Percentiles rank a stretch among this genome's conserved stretches.
phyloP scores from a whole-genome alignment of 2,329 filamentous ascomycete species.

The Myriosclerotinia scirpicola region DNA sequence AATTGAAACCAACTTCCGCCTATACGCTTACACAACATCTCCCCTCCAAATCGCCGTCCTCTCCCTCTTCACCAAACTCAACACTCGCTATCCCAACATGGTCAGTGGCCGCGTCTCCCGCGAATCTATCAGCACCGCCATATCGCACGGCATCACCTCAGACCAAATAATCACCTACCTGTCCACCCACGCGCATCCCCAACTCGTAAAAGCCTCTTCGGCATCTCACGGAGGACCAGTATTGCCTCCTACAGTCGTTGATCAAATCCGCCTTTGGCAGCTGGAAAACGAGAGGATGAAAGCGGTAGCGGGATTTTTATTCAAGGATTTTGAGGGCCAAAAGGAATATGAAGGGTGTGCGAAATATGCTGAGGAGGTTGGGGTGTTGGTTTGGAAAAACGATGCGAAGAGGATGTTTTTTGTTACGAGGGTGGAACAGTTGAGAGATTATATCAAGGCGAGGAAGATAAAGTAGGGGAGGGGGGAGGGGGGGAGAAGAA shows the following conservation, averaged over 20 bases:
- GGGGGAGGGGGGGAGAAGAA: background rate
- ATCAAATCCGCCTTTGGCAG: conserved; percentile 97
- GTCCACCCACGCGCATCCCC: conserved; percentile 87
- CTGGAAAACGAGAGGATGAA: conserved; percentile 95
- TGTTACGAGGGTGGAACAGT: conserved; percentile 85
- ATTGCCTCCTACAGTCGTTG: conserved; percentile 90
- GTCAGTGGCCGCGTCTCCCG: conserved; percentile 90
- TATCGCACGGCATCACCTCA: conserved; percentile 86
- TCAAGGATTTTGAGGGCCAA: conserved; percentile 78
- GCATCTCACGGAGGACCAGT: conserved; percentile 54
- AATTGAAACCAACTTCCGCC: conserved; percentile 94
- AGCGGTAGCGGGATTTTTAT: conserved; percentile 77
- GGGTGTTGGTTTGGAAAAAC: conserved; percentile 84
- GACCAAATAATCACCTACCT: conserved; percentile 96
- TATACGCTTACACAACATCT: conserved; percentile 95
- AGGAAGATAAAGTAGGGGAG: conserved; percentile 49
- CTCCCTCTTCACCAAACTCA: conserved; percentile 82
- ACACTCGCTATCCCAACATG: conserved; percentile 90
- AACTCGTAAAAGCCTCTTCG: conserved; percentile 66
- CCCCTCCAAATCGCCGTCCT: conserved; percentile 94
- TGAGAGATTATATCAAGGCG: conserved; percentile 74
- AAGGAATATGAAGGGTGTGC: conserved; percentile 70
- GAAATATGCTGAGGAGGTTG: conserved; percentile 84
- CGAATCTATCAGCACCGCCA: conserved; percentile 81
- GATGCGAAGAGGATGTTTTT: conserved; percentile 84